Base-by-base conservation (phyloP, 1,284 basidiomycete genomes). In the Rhodotorula mucilaginosa region DNA sequence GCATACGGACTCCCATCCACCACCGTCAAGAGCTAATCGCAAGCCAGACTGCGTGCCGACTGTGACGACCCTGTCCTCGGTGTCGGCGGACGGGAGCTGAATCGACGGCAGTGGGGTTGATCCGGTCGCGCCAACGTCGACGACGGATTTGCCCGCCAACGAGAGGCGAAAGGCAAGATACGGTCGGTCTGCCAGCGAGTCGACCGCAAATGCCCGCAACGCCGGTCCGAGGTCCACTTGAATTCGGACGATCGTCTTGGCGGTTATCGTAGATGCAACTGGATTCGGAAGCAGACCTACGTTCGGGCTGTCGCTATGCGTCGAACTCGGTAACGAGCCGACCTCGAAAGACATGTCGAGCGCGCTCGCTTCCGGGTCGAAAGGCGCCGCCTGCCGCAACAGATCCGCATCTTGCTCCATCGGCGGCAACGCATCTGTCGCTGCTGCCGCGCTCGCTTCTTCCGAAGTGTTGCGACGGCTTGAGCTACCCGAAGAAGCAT, bases 21-120 rank as follows among this genome's bases (percentile, higher is more conserved):
- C 15, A n/a, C 16, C 4, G 31, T 31, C n/a, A 26, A 18, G 54
- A 57, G 16, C 26, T 12, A n/a, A n/a, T 8, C 19, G 16, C 44
- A 21, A 21, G 46, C 26, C 4, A 23, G 4, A n/a, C 26, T 58
- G 5, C 64, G 47, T 0, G 66, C 39, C 21, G 12, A 65, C 65
- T n/a, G 57, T 26, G n/a, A 71, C 63, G 59, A 71, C 48, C 5
- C 58, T 31, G 16, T 68, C 59, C n/a, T 71, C 66, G n/a, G n/a
- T 8, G 2, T 26, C 12, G 0, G 70, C 70, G 23, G 56, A 5
- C 2, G 57, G 21, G 23, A 71, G 3, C 8, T 58, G 51, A 49
- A 68, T 49, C 16, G 62, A 1, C 2, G 63, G 64, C 6, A 71
- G 60, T 18, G 64, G 19, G 57, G 70, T 29, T 1, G 52, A 34